Base-by-base conservation (phyloP, 1,284 basidiomycete genomes). In the Sanghuangporus weigelae region DNA sequence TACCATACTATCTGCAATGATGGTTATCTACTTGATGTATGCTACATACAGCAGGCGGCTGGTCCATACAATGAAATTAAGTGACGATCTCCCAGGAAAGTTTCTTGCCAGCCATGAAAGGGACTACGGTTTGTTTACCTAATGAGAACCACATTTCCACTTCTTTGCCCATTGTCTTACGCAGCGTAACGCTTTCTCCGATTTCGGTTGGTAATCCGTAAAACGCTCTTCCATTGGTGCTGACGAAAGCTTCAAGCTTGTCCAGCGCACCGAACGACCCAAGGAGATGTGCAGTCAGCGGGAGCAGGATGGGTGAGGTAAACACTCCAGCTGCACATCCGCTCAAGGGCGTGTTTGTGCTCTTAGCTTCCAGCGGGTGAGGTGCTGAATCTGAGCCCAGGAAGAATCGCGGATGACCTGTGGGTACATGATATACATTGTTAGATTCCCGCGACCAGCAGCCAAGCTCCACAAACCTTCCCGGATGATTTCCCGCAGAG, bases 311-410 rank as follows among this genome's bases (percentile, higher is more conserved):
- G 1, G 93, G 90, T 1, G 91, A 93, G 0, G 95, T 97, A 75
- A 97, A 98, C 63, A 98, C 86, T 0, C 96, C 95, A 2, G 96
- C 96, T 0, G 96, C 95, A 74, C 95, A 98, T 6, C 86, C 80
- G 44, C 86, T 82, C n/a, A 77, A 75, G 3, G 92, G 88, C 2
- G 86, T 81, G 63, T 88, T 85, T 7, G 84, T 87, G 14, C 92
- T 84, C 76, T 99, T 99, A 64, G 81, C 81, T n/a, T 81, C 75
- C 10, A 87, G 81, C 1, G 92, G 89, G 75, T 99, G 97, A 31
- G 97, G 97, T 1, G 97, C 97, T 38, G 93, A 96, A 76, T 99
- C 97, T 19, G 95, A 97, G 16, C 97, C 97, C 54, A 99, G 82
- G 85, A 99, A 99, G 79, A 99, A 99, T 63, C 93, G 89, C 1